Conservation (phyloP, 768 basidiomycete genomes). For the Amylocystis lapponica region DNA sequence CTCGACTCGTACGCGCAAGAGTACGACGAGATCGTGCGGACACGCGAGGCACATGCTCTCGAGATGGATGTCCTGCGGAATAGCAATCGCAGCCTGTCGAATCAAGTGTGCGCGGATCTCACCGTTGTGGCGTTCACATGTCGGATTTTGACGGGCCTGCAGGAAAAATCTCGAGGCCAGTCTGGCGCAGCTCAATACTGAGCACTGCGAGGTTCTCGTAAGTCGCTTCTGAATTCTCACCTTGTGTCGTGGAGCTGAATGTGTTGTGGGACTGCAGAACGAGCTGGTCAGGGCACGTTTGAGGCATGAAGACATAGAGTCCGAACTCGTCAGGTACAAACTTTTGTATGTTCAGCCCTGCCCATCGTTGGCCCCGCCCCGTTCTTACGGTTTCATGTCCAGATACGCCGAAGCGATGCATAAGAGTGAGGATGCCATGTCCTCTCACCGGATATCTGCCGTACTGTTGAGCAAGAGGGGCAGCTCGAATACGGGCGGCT, state of each 20-base stretch:
- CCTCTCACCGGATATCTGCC: constrained; percentile 36
- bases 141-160: too few relatives aligned
- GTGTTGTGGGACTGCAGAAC: constrained; percentile 43
- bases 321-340: constrained; percentile 92
- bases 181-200: constrained; percentile 72
- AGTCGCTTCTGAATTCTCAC: not conserved
- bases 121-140: too few relatives aligned
- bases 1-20: constrained; percentile 85
- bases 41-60: constrained; percentile 74
- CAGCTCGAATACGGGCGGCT: constrained; percentile 20
- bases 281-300: constrained; percentile 87
- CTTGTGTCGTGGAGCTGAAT: constrained; percentile 14
- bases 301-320: constrained; percentile 88
- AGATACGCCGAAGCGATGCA: constrained; percentile 54
- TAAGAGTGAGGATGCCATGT: constrained; percentile 44
- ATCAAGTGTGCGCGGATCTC: constrained; percentile 80
- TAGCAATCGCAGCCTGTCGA: constrained; percentile 67
- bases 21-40: constrained; percentile 75
- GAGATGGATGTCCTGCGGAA: constrained; percentile 82
- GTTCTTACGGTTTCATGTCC: not conserved
- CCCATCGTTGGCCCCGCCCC: too few relatives aligned
- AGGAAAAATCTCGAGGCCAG: constrained; percentile 79
- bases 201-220: constrained; percentile 76
- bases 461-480: constrained; percentile 22
- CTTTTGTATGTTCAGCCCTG: constrained; percentile 68